A percentile compares a stretch with the other conserved stretches of the same genome.
These are phyloP conservation scores for Scheffersomyces segobiensis DNA, from an alignment of 1,139 yeast species.

Conservation along the genomic window DNA sequence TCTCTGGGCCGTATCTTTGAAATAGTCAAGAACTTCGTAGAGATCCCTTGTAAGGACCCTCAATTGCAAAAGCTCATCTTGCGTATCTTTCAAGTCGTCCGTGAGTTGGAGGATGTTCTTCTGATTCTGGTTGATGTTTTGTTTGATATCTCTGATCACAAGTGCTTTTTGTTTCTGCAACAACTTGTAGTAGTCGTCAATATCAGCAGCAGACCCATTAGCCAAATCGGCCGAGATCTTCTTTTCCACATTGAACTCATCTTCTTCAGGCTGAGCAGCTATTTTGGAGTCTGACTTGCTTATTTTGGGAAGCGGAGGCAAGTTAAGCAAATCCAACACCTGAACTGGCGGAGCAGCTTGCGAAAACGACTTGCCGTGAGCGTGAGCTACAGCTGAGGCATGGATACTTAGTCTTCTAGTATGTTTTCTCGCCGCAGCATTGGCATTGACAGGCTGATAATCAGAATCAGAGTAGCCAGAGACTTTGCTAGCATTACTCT, in stretches of 20 bases:
- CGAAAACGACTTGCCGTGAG: conserved; percentile 30
- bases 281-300: conserved; percentile 13
- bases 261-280: conserved; percentile 9
- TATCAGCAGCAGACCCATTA: conserved; percentile 71
- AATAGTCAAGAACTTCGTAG: conserved; percentile 62
- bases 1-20: conserved; percentile 69
- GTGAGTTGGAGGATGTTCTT: conserved; percentile 71
- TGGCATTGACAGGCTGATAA: conserved; percentile 9
- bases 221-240: conserved; percentile 57
- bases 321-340: conserved; percentile 24
- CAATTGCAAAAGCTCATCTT: conserved; percentile 61
- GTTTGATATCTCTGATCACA: conserved; percentile 64
- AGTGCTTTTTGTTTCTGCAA: conserved; percentile 53
- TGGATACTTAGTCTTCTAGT: conserved; percentile 45
- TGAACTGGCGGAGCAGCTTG: conserved; percentile 14
- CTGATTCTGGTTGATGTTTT: conserved; percentile 68
- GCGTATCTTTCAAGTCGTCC: conserved; percentile 61
- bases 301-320: conserved; percentile 44
- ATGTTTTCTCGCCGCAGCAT: conserved; percentile 21
- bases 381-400: conserved; percentile 42
- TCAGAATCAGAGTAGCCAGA: neutral
- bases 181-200: conserved; percentile 67
- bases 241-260: conserved; percentile 35
- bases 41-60: conserved; percentile 63
- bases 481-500: neutral